These are phyloP conservation scores for Lomentospora prolificans DNA, from an alignment of 2,329 filamentous ascomycete genomes.

Conservation along the genomic window DNA sequence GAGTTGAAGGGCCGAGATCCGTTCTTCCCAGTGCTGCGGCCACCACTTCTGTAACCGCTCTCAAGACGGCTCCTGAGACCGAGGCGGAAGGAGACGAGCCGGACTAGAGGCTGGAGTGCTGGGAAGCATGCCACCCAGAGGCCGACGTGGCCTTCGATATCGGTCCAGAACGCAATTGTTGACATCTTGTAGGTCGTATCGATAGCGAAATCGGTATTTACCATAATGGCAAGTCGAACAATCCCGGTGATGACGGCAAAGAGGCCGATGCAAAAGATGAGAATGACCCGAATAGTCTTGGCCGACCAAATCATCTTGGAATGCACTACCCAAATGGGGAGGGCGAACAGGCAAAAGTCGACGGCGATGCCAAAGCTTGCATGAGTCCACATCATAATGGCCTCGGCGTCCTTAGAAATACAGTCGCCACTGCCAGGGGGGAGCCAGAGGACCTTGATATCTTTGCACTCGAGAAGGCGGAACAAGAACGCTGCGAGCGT, in stretches of 20 bases:
- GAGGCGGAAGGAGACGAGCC: slow-evolving; percentile 19
- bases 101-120: slow-evolving; percentile 27
- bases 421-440: slow-evolving; percentile 17
- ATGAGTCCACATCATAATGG: slow-evolving; percentile 23
- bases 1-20: slow-evolving; percentile 2
- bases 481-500: slow-evolving; percentile 14
- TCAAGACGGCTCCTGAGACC: slow-evolving; percentile 14
- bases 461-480: slow-evolving; percentile 15
- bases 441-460: slow-evolving; percentile 16
- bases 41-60: slow-evolving; percentile 5
- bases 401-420: slow-evolving; percentile 14
- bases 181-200: slow-evolving; percentile 29
- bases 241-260: slow-evolving; percentile 27
- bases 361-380: slow-evolving; percentile 21
- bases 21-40: neutral
- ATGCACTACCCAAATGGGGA: slow-evolving; percentile 27
- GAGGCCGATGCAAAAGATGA: slow-evolving; percentile 27
- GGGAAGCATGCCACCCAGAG: slow-evolving; percentile 32
- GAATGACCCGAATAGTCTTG: slow-evolving; percentile 22
- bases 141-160: slow-evolving; percentile 30
- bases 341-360: slow-evolving; percentile 23
- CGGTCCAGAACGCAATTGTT: slow-evolving; percentile 26
- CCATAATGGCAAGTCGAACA: slow-evolving; percentile 26
- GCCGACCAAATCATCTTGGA: slow-evolving; percentile 24
- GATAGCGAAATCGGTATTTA: slow-evolving; percentile 18